Evolutionary conservation across 768 basidiomycete species (phyloP).

Genomic region (Kwoniella dejecticola): DNA sequence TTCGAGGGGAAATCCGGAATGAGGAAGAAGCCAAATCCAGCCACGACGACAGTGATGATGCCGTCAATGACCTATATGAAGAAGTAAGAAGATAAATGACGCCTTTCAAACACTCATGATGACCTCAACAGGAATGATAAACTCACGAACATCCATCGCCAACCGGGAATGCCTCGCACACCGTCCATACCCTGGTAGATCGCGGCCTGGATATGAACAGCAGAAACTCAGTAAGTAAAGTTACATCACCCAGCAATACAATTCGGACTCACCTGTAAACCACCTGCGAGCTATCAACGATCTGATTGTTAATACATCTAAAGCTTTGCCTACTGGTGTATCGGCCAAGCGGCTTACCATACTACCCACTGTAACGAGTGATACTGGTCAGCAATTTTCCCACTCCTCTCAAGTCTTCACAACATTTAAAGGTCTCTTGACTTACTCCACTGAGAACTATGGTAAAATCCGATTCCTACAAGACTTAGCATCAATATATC

Average conservation of each 20-base stretch:
- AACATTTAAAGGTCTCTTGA: too few relatives aligned
- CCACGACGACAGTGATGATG: conserved; percentile 29
- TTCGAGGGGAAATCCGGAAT: conserved; percentile 50
- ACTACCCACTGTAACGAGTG: conserved; percentile 44
- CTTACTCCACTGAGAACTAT: conserved; percentile 41
- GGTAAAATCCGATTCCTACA: conserved; percentile 50
- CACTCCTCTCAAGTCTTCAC: background rate
- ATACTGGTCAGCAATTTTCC: background rate
- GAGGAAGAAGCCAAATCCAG: conserved; percentile 38
- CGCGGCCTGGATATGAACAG: too few relatives aligned
- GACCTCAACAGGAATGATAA: background rate
- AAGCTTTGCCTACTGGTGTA: too few relatives aligned
- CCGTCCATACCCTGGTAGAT: conserved; percentile 58
- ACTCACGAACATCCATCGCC: conserved; percentile 46
- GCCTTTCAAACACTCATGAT: too few relatives aligned
- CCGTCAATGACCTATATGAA: conserved; percentile 55
- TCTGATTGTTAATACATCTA: background rate
- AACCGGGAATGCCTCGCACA: conserved; percentile 57
- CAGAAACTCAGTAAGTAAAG: too few relatives aligned
- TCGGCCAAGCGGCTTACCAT: conserved; percentile 32
- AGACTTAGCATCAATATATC: too few relatives aligned
- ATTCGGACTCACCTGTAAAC: too few relatives aligned
- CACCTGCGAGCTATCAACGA: conserved; percentile 57
- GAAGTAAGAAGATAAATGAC: background rate
- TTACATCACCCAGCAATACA: too few relatives aligned